Evolutionary conservation across 169 alveolate genomes (phyloP), one percentile per base, ranked within the genome.

Genomic region (Theileria equi): DNA sequence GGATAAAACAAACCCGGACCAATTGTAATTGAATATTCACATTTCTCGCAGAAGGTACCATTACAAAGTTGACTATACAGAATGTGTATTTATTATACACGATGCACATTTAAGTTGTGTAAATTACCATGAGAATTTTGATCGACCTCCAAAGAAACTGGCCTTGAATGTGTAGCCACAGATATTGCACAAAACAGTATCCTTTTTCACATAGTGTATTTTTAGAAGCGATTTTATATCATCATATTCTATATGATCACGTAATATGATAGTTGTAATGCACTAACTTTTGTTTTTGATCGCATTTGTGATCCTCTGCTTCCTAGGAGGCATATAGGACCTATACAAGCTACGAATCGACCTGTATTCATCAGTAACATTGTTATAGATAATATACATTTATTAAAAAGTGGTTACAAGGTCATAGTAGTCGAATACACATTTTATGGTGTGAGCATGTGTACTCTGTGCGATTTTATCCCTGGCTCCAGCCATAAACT

Each of bases 261-360:
- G 10, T 54, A 21, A 61, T 13, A 17, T 29, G 3, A 23, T n/a
- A 26, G 31, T 61, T 7, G n/a, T 44, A 7, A 36, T n/a, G 17
- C 36, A 64, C 72, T 3, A 21, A 74, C 84, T 25, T 54, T 59
- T 65, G 10, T 16, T 48, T 40, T 52, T 28, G 26, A 74, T 64
- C n/a, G 84, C 84, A 7, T 36, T 34, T 28, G 65, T 63, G 6
- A 74, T 58, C 5, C 84, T 60, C 28, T 64, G 66, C 17, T 53
- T 62, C 38, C 84, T 62, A 10, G 84, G 84, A 3, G 81, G 84
- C 11, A 70, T 29, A 2, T 69, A 54, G 29, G 80, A 68, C 7
- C 66, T 68, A 10, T 64, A 62, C 49, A 34, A 34, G 3, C 45
- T 64, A 35, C 84, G 84, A 38, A 26, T 36, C 16, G 13, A 48